Base-by-base conservation (phyloP, 2,329 filamentous ascomycete genomes). In the Alternaria gansuensis region DNA sequence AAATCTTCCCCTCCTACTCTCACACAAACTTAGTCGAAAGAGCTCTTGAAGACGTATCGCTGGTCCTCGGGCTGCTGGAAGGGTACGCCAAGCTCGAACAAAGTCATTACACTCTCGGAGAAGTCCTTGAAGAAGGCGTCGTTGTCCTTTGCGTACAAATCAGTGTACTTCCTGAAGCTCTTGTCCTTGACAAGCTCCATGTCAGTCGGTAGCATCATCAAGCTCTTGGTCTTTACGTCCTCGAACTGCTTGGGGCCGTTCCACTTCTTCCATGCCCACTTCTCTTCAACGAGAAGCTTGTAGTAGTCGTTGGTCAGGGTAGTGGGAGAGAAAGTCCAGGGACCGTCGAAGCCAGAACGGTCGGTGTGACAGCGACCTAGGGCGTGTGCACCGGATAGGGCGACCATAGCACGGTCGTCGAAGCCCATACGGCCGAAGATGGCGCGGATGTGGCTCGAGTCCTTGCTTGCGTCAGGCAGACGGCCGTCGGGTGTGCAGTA, bases 361-460 rank as follows among this genome's bases (percentile, higher is more conserved):
- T 95, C 90, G 8, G 88, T 84, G 84, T 98, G 95, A 83, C 91
- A 96, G 67, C 93, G 91, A 63, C 93, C 93, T 36, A 75, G 88
- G 89, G 79, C 94, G 91, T 83, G 95, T 87, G 51, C 88, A 82
- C 85, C 97, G 89, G 85, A 84, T 52, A 98, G 86, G 29, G 94
- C 95, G 44, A 97, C 94, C 76, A 98, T 98, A 81, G 97, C 93
- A 74, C 91, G 91, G 82, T 99, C 94, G 79, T 95, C 90, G 85
- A 97, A 98, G 68, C 94, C 94, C 94, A 98, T 98, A 77, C 94
- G 92, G 79, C 88, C 87, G 81, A 98, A 99, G 83, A 98, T 94
- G 81, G 87, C 87, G 73, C 95, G 90, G 71, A 98, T 86, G 82
- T 98, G 94, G 75, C 65, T 86, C 62, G 88, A 83, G 61, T 86